Evolutionary conservation across 495 filamentous ascomycete species (phyloP).

Genomic region (Penicillium argentinense): DNA sequence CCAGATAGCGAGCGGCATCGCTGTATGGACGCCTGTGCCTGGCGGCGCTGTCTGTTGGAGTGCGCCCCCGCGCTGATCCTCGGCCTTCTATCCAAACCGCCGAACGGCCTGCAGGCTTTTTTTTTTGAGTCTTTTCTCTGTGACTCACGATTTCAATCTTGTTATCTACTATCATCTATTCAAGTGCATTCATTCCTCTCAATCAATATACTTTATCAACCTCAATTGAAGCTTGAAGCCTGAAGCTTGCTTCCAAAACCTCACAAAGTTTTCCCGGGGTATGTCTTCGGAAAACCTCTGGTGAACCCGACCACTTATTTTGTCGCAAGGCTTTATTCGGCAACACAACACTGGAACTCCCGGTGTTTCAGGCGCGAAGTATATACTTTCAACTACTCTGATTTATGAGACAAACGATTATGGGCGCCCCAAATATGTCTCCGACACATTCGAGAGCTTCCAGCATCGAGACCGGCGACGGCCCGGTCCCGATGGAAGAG

Average conservation of each 20-base stretch:
- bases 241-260: not conserved
- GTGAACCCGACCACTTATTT: too few relatives aligned
- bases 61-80: slow-evolving; percentile 19
- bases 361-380: too few relatives aligned
- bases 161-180: slow-evolving; percentile 5
- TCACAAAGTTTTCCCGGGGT: not conserved
- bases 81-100: slow-evolving; percentile 15
- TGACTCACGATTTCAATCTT: slow-evolving; percentile 21
- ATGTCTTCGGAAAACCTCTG: slow-evolving; percentile 12
- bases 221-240: slow-evolving; percentile 15
- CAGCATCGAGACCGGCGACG: slow-evolving; percentile 18
- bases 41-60: not conserved
- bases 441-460: slow-evolving; percentile 11
- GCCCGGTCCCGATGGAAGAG: slow-evolving; percentile 6
- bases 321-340: too few relatives aligned
- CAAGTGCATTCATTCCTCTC: not conserved
- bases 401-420: too few relatives aligned
- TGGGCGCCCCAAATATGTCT: slow-evolving; percentile 13
- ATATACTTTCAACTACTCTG: too few relatives aligned
- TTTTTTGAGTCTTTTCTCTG: slow-evolving; percentile 8
- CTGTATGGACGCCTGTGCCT: slow-evolving; percentile 5
- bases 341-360: not conserved
- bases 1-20: not conserved
- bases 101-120: slow-evolving; percentile 6
- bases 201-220: slow-evolving; percentile 2